These are phyloP conservation scores for Vitellaria paradoxa DNA, from an alignment of 179 eudicot species.

Conservation along the genomic window DNA sequence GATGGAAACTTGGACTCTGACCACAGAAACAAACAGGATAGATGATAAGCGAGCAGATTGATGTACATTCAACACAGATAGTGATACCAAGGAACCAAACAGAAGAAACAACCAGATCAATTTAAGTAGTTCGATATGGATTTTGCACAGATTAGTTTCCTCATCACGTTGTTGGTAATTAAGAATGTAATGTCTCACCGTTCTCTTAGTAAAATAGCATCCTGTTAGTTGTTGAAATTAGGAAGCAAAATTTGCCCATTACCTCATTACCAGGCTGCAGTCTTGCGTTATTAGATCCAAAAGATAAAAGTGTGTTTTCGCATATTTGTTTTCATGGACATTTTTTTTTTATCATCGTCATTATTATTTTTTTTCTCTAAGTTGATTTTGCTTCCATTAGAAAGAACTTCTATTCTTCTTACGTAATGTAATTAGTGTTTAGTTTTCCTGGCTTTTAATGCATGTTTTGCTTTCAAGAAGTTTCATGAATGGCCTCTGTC, in stretches of 20 bases:
- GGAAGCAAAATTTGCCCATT: constrained; percentile 12
- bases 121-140: neutral
- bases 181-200: constrained; percentile 5
- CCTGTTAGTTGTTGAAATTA: neutral
- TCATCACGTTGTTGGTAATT: neutral
- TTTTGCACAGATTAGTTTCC: constrained; percentile 12
- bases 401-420: too few relatives aligned
- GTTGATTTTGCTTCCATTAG: too few relatives aligned
- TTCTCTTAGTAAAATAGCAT: constrained; percentile 13
- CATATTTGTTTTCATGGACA: too few relatives aligned
- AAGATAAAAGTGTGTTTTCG: too few relatives aligned
- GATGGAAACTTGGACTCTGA: constrained; percentile 33
- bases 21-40: constrained; percentile 24
- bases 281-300: too few relatives aligned
- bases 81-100: constrained; percentile 6
- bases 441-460: too few relatives aligned
- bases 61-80: constrained; percentile 15
- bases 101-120: constrained; percentile 8
- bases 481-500: too few relatives aligned
- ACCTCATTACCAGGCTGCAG: neutral
- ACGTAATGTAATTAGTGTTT: too few relatives aligned
- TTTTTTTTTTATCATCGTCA: too few relatives aligned
- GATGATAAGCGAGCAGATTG: constrained; percentile 60
- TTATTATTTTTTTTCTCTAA: too few relatives aligned
- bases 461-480: too few relatives aligned